Percentiles rank a stretch among this genome's conserved stretches.
These are phyloP conservation scores for Epichloe glyceriae DNA, from an alignment of 2,329 filamentous ascomycete species.

Conservation along the genomic window DNA sequence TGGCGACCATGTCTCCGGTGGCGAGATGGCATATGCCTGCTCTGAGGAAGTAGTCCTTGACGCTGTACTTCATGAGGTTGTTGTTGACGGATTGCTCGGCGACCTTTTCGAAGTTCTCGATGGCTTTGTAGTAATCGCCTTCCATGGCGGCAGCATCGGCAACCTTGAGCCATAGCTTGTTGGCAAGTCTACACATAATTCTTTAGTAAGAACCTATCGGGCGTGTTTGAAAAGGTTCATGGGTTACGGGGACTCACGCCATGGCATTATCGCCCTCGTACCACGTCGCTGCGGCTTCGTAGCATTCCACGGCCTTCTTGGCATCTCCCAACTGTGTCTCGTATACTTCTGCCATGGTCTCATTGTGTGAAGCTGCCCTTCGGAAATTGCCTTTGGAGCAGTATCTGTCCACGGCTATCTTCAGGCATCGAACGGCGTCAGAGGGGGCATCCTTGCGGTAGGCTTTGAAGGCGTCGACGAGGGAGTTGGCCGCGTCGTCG, in stretches of 20 bases:
- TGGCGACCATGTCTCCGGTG: constrained; percentile 60
- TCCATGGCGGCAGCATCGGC: constrained; percentile 77
- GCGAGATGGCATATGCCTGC: constrained; percentile 82
- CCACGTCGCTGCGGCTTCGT: constrained; percentile 78
- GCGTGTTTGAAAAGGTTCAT: not conserved
- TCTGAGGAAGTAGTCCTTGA: constrained; percentile 94
- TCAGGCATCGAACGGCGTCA: constrained; percentile 69
- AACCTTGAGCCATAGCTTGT: constrained; percentile 87
- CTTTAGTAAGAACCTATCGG: not conserved
- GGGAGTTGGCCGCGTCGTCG: constrained; percentile 80
- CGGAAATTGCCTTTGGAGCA: constrained; percentile 83
- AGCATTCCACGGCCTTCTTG: constrained; percentile 67
- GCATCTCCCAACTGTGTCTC: constrained; percentile 70
- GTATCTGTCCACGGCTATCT: constrained; percentile 73
- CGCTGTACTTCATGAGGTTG: constrained; percentile 84
- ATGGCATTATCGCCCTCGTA: constrained; percentile 78
- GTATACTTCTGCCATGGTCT: constrained; percentile 75
- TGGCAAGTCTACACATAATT: constrained; percentile 51
- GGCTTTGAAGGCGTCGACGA: constrained; percentile 87
- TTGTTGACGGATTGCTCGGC: constrained; percentile 68
- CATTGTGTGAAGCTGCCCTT: constrained; percentile 79
- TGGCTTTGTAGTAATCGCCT: constrained; percentile 72
- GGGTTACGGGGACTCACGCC: constrained; percentile 43
- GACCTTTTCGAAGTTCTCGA: constrained; percentile 73
- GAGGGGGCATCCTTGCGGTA: constrained; percentile 77